Conservation (phyloP, 148 eudicot genomes). For the Heliamphora exappendiculata region DNA sequence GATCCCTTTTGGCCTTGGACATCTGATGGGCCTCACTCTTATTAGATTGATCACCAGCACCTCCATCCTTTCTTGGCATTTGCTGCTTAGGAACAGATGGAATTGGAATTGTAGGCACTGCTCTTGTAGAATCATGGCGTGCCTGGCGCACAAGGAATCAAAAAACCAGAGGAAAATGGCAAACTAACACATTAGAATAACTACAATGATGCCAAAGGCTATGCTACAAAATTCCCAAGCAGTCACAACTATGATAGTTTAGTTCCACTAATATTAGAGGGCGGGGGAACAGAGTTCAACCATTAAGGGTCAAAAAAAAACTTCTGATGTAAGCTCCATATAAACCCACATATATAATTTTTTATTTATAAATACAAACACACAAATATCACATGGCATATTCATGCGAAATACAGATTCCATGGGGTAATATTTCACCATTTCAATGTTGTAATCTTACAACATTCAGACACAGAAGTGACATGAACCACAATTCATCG, state of each 20-base stretch:
- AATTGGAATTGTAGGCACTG: constrained; percentile 27
- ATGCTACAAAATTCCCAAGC: not conserved
- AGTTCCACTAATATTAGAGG: not conserved
- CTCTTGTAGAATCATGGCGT: constrained; percentile 35
- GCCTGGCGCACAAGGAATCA: constrained; percentile 33
- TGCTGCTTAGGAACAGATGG: constrained; percentile 48
- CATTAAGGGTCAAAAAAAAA: not conserved
- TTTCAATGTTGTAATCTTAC: not conserved
- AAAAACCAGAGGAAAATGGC: not conserved
- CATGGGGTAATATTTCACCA: not conserved
- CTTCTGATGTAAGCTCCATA: not conserved
- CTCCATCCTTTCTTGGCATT: constrained; percentile 37
- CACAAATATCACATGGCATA: not conserved
- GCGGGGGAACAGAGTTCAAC: not conserved
- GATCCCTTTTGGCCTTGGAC: constrained; percentile 36
- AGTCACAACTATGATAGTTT: not conserved
- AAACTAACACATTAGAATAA: not conserved
- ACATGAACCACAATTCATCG: not conserved
- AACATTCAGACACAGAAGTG: not conserved
- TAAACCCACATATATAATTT: not conserved
- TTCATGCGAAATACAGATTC: not conserved
- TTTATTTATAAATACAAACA: not conserved
- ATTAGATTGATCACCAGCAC: constrained; percentile 28
- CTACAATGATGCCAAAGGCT: not conserved
- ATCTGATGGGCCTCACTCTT: constrained; percentile 28